Evolutionary conservation across 352 stramenopile genomes (phyloP), one percentile per base, ranked within the genome.

Genomic region (Phytophthora hibernalis): DNA sequence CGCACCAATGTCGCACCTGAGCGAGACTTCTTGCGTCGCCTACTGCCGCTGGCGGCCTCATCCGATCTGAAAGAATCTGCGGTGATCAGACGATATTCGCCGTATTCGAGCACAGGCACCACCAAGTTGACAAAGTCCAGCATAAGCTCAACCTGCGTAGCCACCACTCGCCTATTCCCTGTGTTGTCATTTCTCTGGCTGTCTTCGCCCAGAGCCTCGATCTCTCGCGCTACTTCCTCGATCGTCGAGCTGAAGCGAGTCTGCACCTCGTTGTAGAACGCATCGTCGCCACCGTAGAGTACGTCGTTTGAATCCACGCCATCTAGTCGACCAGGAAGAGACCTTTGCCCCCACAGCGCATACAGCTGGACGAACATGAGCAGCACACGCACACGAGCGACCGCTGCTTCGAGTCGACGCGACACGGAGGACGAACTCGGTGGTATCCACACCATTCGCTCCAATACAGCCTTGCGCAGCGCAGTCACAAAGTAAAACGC

Each of bases 401-500:
- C 51, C 6, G 18, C 51, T 9, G 68, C 66, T 35, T 72, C 48
- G 0, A 78, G 47, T 28, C 45, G 58, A 49, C 45, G 18, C 11
- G 55, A 59, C 16, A 57, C 22, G 8, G 68, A 72, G 15, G 55
- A 68, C 21, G 48, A 63, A 65, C 20, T 56, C 58, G 21, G 21
- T 21, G 45, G 0, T 18, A 64, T 15, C 71, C 71, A 79, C 43
- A 1, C 15, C 50, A 76, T 53, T 8, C 83, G 77, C 59, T 92
- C 83, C 5, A 91, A 49, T 3, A 91, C 58, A 12, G 89, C 88
- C 62, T 92, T 95, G 0, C 72, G 70, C 13, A 96, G 49, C 1
- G 85, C 91, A 33, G 87, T 73, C 1, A 95, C 74, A 65, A 96
- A 95, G 68, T 97, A 97, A 52, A 97, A 96, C 2, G 90, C 85